phyloP scores from a whole-genome alignment of 2,329 filamentous ascomycete species.

The Cadophora luteo-olivacea region DNA sequence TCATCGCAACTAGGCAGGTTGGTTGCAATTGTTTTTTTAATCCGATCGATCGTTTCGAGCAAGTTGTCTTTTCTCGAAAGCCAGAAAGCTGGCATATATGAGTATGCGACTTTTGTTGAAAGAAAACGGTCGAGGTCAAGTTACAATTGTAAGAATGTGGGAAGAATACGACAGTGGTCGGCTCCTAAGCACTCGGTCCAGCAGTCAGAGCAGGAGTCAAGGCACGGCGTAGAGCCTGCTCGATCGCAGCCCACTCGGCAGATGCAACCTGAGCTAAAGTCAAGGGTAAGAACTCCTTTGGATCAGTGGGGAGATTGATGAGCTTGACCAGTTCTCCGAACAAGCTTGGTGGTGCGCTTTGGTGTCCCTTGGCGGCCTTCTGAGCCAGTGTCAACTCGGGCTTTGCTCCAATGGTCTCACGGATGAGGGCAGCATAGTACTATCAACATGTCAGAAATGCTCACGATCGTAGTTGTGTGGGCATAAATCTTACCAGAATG shows the following conservation, averaged over 20 bases:
- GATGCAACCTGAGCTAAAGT: slow-evolving; percentile 54
- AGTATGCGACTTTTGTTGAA: slow-evolving; percentile 14
- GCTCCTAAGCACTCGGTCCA: slow-evolving; percentile 8
- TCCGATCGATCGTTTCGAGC: slow-evolving; percentile 14
- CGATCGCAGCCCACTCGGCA: slow-evolving; percentile 56
- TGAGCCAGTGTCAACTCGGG: slow-evolving; percentile 51
- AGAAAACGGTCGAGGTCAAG: slow-evolving; percentile 2
- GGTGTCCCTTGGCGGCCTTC: slow-evolving; percentile 43
- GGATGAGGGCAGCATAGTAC: slow-evolving; percentile 64
- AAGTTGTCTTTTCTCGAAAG: not conserved
- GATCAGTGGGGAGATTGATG: slow-evolving; percentile 47
- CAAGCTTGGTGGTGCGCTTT: slow-evolving; percentile 27
- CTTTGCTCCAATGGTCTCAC: slow-evolving; percentile 56
- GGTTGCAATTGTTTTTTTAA: slow-evolving; percentile 6
- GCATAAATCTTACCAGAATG: slow-evolving; percentile 56
- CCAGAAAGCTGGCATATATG: not conserved
- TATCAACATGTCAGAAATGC: slow-evolving; percentile 40
- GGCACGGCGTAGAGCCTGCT: slow-evolving; percentile 52
- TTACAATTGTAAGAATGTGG: not conserved
- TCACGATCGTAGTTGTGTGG: not conserved
- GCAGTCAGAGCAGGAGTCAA: slow-evolving; percentile 32
- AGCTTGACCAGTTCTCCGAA: slow-evolving; percentile 57
- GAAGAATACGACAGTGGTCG: not conserved
- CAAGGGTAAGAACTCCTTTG: slow-evolving; percentile 47
- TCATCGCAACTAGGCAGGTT: slow-evolving; percentile 16